Evolutionary conservation across 140 eudicot genomes (phyloP), one percentile per base, ranked within the genome.

Genomic region (Flaveria floridana): DNA sequence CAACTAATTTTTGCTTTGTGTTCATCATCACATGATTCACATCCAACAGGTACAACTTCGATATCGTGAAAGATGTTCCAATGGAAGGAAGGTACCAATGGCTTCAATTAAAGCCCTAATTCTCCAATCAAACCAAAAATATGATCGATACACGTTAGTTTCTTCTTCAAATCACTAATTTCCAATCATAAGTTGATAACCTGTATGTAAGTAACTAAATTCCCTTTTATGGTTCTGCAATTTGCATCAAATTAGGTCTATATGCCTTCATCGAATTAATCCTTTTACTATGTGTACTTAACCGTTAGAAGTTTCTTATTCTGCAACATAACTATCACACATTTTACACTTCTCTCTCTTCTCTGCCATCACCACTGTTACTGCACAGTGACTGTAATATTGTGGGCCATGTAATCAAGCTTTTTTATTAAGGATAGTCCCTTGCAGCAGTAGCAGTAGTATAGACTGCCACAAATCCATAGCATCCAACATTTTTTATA

Each of bases 41-140:
- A 34, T 34, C 41, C 41, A 77, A 70, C 87, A 90, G 97, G 97
- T 90, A 90, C 95, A 90, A 90, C 63, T 90, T 77, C 52, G 97
- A 90, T 67, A 73, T 88, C 34, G 92, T 82, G 84, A 90, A 86
- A 84, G 97, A 88, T 74, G 84, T 81, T 59, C 95, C 92, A 2
- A 19, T 88, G 78, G 86, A 87, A 68, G 97, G 97, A 26, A 84
- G 90, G 84, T 90, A 90, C 76, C 88, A 86, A 80, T 90, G 97
- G 97, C 81, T 90, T 80, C 81, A 74, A 39, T 68, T 90, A 70
- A 76, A 84, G 81, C 89, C 82, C 72, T 85, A 76, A 85, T 19
- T 44, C 12, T 44, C 50, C 12, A 44, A 44, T 44, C 50, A 44
- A 34, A 5, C 41, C 41, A 0, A 34, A 34, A 34, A 34, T 0